Percentiles rank a stretch among this genome's conserved stretches.
Evolutionary conservation across 2,329 filamentous ascomycete genomes (phyloP).

Genomic region (Aureobasidium lini): DNA sequence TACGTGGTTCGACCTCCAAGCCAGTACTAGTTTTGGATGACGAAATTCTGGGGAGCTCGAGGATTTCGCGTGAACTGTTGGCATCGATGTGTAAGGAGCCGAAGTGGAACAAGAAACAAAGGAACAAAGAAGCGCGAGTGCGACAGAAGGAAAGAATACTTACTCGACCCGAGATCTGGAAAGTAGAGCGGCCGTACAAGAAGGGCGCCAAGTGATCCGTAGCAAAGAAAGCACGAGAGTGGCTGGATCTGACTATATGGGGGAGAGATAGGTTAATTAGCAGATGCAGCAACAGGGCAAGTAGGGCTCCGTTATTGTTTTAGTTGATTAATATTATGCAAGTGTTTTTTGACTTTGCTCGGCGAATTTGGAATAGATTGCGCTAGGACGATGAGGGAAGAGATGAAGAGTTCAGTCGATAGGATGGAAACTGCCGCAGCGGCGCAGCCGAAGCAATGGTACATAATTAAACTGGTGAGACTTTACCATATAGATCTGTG

Average conservation of each 20-base stretch:
- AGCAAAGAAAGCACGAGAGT: constrained; percentile 26
- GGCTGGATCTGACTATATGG: constrained; percentile 28
- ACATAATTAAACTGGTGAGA: constrained; percentile 11
- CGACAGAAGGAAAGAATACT: constrained; percentile 18
- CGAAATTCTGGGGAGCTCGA: constrained; percentile 24
- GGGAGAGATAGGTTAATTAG: constrained; percentile 13
- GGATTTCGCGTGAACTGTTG: constrained; percentile 30
- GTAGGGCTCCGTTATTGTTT: constrained; percentile 11
- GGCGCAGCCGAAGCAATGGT: constrained; percentile 9
- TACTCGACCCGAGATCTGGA: constrained; percentile 28
- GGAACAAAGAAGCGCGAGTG: constrained; percentile 8
- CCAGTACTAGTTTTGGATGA: constrained; percentile 19
- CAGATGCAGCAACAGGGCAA: constrained; percentile 11
- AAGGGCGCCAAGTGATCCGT: constrained; percentile 26
- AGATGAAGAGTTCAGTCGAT: constrained; percentile 13
- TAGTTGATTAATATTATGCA: constrained; percentile 14
- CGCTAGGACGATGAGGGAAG: constrained; percentile 12
- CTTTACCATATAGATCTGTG: constrained; percentile 10
- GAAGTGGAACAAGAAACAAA: constrained; percentile 12
- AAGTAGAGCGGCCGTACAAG: constrained; percentile 24
- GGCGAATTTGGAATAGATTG: constrained; percentile 16
- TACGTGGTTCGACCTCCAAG: neutral
- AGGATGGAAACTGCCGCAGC: constrained; percentile 13
- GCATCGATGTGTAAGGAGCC: constrained; percentile 14
- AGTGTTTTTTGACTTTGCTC: constrained; percentile 13